phyloP scores from a whole-genome alignment of 2,329 filamentous ascomycete species.

The Beauveria scarabaeidicola region DNA sequence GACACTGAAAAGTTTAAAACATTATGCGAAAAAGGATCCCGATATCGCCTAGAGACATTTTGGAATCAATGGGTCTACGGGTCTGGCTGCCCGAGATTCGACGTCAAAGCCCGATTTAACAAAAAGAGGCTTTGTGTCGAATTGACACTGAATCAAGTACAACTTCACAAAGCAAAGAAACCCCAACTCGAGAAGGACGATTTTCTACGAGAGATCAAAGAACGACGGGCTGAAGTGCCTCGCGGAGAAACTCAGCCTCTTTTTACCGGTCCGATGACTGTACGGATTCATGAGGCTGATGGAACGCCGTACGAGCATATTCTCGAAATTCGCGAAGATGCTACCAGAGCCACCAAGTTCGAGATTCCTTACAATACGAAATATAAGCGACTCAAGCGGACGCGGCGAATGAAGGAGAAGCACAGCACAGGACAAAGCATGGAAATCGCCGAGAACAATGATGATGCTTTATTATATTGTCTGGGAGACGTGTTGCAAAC shows the following conservation, averaged over 20 bases:
- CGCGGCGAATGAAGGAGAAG: slow-evolving; percentile 71
- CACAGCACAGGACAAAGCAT: slow-evolving; percentile 47
- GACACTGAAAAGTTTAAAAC: slow-evolving; percentile 69
- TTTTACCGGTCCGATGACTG: slow-evolving; percentile 95
- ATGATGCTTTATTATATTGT: slow-evolving; percentile 82
- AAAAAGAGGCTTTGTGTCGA: slow-evolving; percentile 96
- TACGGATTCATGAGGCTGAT: slow-evolving; percentile 94
- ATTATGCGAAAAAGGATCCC: slow-evolving; percentile 79
- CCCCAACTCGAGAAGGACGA: slow-evolving; percentile 57
- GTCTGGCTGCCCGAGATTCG: slow-evolving; percentile 80
- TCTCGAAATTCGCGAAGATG: slow-evolving; percentile 83
- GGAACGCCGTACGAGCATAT: slow-evolving; percentile 98
- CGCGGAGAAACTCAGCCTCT: slow-evolving; percentile 63
- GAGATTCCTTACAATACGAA: slow-evolving; percentile 99
- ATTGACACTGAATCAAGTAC: slow-evolving; percentile 76
- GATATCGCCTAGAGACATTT: slow-evolving; percentile 79
- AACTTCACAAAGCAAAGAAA: slow-evolving; percentile 35
- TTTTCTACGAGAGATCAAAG: slow-evolving; percentile 79
- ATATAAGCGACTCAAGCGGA: slow-evolving; percentile 93
- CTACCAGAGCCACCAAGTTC: slow-evolving; percentile 65
- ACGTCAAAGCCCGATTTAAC: slow-evolving; percentile 85
- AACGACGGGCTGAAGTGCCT: slow-evolving; percentile 62
- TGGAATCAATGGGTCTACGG: slow-evolving; percentile 90
- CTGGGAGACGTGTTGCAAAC: slow-evolving; percentile 83
- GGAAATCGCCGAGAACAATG: slow-evolving; percentile 54